Evolutionary conservation across 2,329 filamentous ascomycete genomes (phyloP).

Genomic region (Grosmannia serpens): DNA sequence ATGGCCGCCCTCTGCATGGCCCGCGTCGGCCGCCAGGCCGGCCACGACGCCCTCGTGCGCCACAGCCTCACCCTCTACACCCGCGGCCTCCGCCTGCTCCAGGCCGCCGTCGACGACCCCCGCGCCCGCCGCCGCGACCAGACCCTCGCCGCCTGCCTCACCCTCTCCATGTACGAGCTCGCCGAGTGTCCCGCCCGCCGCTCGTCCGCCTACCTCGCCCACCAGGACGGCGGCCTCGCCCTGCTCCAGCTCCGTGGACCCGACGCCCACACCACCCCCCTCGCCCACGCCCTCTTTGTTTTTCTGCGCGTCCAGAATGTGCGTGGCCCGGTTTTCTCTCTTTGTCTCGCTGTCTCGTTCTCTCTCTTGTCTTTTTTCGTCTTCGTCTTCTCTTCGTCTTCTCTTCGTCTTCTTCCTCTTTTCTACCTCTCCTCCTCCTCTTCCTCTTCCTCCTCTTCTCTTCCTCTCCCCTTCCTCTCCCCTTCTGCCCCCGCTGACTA

Average conservation of each 20-base stretch:
- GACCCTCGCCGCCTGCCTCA: conserved; percentile 13
- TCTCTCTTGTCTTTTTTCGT: too few relatives aligned
- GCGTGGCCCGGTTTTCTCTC: neutral
- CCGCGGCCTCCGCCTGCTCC: conserved; percentile 7
- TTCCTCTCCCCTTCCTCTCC: neutral
- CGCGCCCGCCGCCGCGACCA: conserved; percentile 5
- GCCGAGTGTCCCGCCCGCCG: conserved; percentile 11
- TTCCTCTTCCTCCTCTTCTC: neutral
- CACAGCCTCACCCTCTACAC: conserved; percentile 12
- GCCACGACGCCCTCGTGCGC: conserved; percentile 7
- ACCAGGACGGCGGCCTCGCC: conserved; percentile 12
- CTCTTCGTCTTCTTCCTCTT: neutral
- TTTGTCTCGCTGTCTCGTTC: neutral
- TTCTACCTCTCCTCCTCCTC: neutral
- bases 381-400: neutral
- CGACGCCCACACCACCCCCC: conserved; percentile 6
- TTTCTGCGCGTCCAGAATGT: conserved; percentile 13
- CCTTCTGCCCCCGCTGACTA: neutral
- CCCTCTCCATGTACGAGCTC: conserved; percentile 14
- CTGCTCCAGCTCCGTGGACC: conserved; percentile 14
- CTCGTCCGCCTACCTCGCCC: conserved; percentile 10
- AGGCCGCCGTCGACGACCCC: conserved; percentile 8
- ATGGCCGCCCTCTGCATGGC: conserved; percentile 10
- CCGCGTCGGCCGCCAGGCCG: conserved; percentile 6
- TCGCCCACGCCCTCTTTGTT: conserved; percentile 12